phyloP scores from a whole-genome alignment of 768 basidiomycete species.

The Dioszegia aurantiaca region DNA sequence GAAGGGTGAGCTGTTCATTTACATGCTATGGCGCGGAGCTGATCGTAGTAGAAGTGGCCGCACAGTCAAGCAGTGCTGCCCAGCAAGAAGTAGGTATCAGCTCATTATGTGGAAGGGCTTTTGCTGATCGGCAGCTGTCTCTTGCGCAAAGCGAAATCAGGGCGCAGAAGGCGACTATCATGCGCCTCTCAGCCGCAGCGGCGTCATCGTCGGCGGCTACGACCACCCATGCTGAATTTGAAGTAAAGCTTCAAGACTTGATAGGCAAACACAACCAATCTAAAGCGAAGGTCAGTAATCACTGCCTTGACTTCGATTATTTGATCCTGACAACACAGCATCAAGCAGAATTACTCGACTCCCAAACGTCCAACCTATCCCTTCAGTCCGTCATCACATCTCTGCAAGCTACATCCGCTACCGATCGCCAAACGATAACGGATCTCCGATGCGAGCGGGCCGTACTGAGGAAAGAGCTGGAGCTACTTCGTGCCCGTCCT shows the following conservation, averaged over 20 bases:
- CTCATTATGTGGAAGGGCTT: not conserved
- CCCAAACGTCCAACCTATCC: not conserved
- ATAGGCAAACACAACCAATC: constrained; percentile 16
- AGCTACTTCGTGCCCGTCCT: not conserved
- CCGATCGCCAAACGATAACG: constrained; percentile 8
- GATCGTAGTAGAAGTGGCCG: not conserved
- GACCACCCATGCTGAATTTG: not conserved
- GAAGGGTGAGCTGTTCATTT: not conserved
- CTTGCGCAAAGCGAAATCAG: constrained; percentile 23
- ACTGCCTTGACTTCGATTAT: not conserved
- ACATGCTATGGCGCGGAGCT: not conserved
- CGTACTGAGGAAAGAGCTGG: constrained; percentile 1
- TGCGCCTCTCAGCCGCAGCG: constrained; percentile 4
- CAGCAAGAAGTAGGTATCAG: not conserved
- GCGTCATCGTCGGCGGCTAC: not conserved
- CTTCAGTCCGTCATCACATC: constrained; percentile 5
- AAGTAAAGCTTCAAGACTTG: constrained; percentile 17
- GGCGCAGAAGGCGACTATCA: constrained; percentile 27
- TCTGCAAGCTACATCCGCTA: not conserved
- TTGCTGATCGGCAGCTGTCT: constrained; percentile 22
- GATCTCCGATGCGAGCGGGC: constrained; percentile 7
- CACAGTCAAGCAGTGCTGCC: not conserved
- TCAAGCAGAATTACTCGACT: constrained; percentile 11
- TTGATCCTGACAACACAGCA: constrained; percentile 3
- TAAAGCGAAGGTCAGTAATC: constrained; percentile 17